Conservation (phyloP, 2,329 filamentous ascomycete species). For the Xylariaceae sp. region DNA sequence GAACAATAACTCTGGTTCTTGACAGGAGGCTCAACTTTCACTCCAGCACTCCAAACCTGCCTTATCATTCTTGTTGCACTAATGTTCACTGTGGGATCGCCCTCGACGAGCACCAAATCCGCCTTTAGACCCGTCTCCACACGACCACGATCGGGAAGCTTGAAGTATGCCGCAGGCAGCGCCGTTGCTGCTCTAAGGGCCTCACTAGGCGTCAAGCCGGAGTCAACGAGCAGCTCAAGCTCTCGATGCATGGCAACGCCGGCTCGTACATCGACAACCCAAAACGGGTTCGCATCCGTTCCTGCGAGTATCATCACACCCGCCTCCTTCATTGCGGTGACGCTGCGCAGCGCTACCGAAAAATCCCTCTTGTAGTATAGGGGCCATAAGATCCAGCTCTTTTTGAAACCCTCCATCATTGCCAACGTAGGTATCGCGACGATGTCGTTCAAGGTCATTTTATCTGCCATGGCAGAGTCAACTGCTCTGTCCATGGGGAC, state of each 20-base stretch:
- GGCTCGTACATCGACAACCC: background rate
- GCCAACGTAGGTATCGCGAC: constrained; percentile 29
- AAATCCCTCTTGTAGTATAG: constrained; percentile 19
- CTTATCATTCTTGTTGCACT: constrained; percentile 23
- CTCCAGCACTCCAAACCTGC: constrained; percentile 28
- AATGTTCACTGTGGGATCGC: constrained; percentile 30
- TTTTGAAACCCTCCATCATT: constrained; percentile 22
- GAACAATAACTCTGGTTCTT: background rate
- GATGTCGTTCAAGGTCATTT: constrained; percentile 20
- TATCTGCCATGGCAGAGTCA: constrained; percentile 15
- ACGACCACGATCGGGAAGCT: constrained; percentile 26
- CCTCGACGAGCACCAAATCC: constrained; percentile 31
- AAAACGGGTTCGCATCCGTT: constrained; percentile 25
- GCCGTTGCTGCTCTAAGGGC: constrained; percentile 26
- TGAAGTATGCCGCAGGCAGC: constrained; percentile 20
- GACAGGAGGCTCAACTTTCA: constrained; percentile 17
- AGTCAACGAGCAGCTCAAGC: constrained; percentile 26
- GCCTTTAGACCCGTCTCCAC: constrained; percentile 26
- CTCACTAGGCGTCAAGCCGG: constrained; percentile 23
- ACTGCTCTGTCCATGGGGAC: constrained; percentile 28
- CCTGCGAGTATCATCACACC: constrained; percentile 32
- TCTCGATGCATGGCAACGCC: constrained; percentile 27
- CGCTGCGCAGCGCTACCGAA: constrained; percentile 22
- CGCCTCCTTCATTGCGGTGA: constrained; percentile 24
- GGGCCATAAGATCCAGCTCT: constrained; percentile 22